Base-by-base conservation (phyloP, 805 yeast genomes). In the Cyberlindnera galapagoensis region DNA sequence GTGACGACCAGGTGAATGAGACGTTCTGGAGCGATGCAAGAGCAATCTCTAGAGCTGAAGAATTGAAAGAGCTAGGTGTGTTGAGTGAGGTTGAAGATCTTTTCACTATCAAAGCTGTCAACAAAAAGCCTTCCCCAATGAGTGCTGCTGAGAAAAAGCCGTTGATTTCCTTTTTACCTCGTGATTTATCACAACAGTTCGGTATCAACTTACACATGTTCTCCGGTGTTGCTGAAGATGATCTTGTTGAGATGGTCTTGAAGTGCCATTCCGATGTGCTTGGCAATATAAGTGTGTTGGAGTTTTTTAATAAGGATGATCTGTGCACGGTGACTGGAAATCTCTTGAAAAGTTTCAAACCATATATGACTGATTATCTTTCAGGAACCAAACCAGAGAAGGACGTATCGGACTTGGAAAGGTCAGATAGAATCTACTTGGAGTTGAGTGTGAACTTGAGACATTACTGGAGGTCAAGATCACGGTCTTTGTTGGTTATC, bases 101-200 rank as follows among this genome's bases (percentile, higher is more conserved):
- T 4, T 90, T 90, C 60, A 94, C 86, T 1, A 95, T 95, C 4
- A 82, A 80, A 47, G 85, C 81, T 34, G 57, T 62, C 30, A 24
- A 24, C 4, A 63, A 63, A 21, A 71, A 34, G 54, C 71, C 31
- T 62, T 21, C 39, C 1, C 28, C 40, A 14, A 11, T 13, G 9
- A 27, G 39, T 2, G 34, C 40, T 13, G 7, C 23, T 6, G 40
- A 30, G 4, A 47, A 36, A 31, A 38, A 39, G 18, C 42, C 37
- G 26, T 37, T 83, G 48, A 56, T 83, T 1, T 65, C 88, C 0
- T 80, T 80, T 40, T 65, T 92, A 31, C 72, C 94, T 1, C 67
- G 94, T 39, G 97, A 90, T 47, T 60, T 87, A 27, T 84, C 95
- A 1, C 98, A 92, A 52, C 97, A 86, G 47, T 87, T 92, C 62